Base-by-base conservation (phyloP, 352 stramenopile genomes). In the Phytopythium helicoides region DNA sequence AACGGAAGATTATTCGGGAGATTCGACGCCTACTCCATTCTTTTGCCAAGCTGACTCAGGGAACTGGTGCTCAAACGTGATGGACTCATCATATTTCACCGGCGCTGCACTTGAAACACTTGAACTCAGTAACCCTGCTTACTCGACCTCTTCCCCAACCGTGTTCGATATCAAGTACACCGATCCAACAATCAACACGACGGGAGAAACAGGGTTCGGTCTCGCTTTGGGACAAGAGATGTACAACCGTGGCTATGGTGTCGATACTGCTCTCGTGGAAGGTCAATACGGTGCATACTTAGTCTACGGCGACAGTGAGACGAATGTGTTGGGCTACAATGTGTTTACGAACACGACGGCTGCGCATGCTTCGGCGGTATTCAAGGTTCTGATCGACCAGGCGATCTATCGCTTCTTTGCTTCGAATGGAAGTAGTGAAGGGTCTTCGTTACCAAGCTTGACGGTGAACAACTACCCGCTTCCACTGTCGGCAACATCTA, bases 331-430 rank as follows among this genome's bases (percentile, higher is more conserved):
- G 6, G 64, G 75, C 34, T 89, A 89, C 65, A 85, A 83, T 21
- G 23, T 87, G 40, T 71, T 86, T 16, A 58, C 81, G 8, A 89
- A 89, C 68, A 85, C 75, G 6, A 78, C 78, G 10, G 41, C 76
- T 2, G 76, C 64, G 0, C 78, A 89, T 22, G 54, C 58, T 15
- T 52, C 73, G 0, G 59, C 68, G 22, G 83, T 87, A 26, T 89
- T 86, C 64, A 86, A 89, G 52, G 68, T 72, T 1, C 35, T 86
- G 38, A 68, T 84, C 58, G 76, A 89, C 42, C 66, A 86, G 47
- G 64, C 76, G 3, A 52, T 89, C 15, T 84, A 86, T 35, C 71
- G 73, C 1, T 81, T 81, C 36, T 83, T 89, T 36, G 69, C 75
- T 0, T 47, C 57, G 2, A 67, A 69, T 36, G 63, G 48, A 0